Evolutionary conservation across 2,329 filamentous ascomycete genomes (phyloP).

Genomic region (Microthyrium microscopicum): DNA sequence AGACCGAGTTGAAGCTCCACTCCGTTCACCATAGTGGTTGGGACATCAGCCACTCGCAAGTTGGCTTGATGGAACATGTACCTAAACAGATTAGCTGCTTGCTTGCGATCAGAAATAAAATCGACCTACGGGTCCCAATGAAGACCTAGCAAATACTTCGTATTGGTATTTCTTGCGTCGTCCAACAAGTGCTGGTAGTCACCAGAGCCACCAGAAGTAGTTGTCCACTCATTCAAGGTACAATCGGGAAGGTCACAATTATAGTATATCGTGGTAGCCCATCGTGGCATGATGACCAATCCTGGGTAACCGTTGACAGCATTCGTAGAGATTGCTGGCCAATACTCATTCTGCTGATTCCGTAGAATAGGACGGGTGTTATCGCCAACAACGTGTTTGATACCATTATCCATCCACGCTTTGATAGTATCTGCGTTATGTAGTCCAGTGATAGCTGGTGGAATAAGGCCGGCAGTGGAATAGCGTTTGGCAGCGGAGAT

Average conservation of each 20-base stretch:
- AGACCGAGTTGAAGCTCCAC: constrained; percentile 32
- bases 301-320: constrained; percentile 37
- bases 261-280: constrained; percentile 47
- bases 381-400: constrained; percentile 44
- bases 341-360: constrained; percentile 35
- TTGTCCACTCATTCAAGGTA: constrained; percentile 42
- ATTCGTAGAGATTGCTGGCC: constrained; percentile 37
- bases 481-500: constrained; percentile 30
- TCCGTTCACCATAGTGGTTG: constrained; percentile 31
- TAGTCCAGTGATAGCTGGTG: constrained; percentile 45
- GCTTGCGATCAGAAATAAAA: not conserved
- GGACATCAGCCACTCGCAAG: constrained; percentile 32
- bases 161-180: constrained; percentile 35
- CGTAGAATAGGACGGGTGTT: constrained; percentile 40
- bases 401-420: constrained; percentile 44
- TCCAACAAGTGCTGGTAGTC: constrained; percentile 35
- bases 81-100: constrained; percentile 3
- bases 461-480: constrained; percentile 39
- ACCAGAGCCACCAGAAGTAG: constrained; percentile 39
- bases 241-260: constrained; percentile 43
- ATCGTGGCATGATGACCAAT: constrained; percentile 40
- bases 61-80: constrained; percentile 54
- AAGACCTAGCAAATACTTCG: constrained; percentile 39
- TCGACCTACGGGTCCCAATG: constrained; percentile 29
- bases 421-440: constrained; percentile 46